phyloP scores from a whole-genome alignment of 441 rosid species.

The Geranium incanum region DNA sequence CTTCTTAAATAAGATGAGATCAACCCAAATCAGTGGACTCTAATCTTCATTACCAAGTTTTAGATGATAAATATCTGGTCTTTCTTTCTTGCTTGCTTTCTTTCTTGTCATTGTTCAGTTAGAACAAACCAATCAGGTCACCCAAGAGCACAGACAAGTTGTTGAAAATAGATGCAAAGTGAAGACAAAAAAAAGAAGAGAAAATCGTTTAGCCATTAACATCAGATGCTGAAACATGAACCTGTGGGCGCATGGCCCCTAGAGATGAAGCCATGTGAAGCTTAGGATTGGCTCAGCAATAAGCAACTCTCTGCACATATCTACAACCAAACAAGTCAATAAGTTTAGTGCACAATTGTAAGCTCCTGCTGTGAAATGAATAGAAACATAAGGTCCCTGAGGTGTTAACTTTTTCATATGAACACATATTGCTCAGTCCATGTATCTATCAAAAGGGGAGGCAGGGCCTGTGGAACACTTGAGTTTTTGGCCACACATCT shows the following conservation, averaged over 20 bases:
- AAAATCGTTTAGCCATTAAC: not conserved
- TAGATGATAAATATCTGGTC: not conserved
- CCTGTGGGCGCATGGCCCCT: conserved; percentile 12
- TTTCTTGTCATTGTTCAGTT: not conserved
- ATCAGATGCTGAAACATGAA: conserved; percentile 24
- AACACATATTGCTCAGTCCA: not conserved
- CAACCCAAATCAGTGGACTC: not conserved
- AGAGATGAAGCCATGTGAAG: not conserved
- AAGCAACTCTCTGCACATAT: not conserved
- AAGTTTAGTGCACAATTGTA: not conserved
- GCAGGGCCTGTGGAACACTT: not conserved
- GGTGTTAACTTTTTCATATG: not conserved
- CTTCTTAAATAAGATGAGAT: not conserved
- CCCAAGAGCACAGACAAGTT: not conserved
- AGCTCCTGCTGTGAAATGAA: not conserved
- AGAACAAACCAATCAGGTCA: not conserved
- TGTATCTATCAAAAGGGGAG: not conserved
- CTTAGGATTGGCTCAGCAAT: not conserved
- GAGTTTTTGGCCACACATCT: conserved; percentile 1
- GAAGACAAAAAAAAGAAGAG: not conserved
- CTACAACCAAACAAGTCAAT: not conserved
- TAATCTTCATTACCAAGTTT: not conserved
- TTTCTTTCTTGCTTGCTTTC: not conserved
- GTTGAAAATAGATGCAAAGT: not conserved
- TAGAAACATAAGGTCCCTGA: not conserved